Base-by-base conservation (phyloP, 108 stramenopile species). In the Schizochytrium sp. region DNA sequence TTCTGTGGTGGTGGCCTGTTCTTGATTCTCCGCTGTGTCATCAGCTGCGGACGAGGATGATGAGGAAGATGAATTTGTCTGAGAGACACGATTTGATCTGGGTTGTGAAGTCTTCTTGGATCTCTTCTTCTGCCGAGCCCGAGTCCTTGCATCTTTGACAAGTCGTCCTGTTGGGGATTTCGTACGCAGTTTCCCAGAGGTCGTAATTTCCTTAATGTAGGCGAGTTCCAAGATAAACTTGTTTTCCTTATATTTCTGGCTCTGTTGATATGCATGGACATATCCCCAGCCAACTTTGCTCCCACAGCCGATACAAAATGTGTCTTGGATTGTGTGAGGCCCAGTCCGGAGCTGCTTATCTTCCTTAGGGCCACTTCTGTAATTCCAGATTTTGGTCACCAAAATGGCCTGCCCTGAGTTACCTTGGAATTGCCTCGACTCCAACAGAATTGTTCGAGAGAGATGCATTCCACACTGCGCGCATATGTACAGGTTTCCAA, bases 271-370 rank as follows among this genome's bases (percentile, higher is more conserved):
- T 53, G 76, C 76, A n/a, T 1, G 2, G 50, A 83, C 47, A 53
- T 83, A 83, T 12, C 50, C 53, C 76, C 76, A 83, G 50, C 76
- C 76, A 42, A 83, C 12, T n/a, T 3, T 83, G 10, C 50, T 55
- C 15, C 55, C 28, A 53, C 76, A 83, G 7, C 53, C 53, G 1
- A 15, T 49, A 28, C 76, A 83, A 28, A 2, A 83, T 47, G 53
- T 83, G 40, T 83, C 76, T 53, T 83, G 76, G 53, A 83, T 83
- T n/a, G 76, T 83, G 76, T 83, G 3, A 5, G 2, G 50, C 5
- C 76, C 76, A n/a, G 76, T 40, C 28, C 8, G 1, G 38, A 83
- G 47, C 1, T 0, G 76, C 3, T 55, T 83, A n/a, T 83, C 2
- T 42, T 83, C 76, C 13, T 10, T 2, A n/a, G 76, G 76, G 17